Conservation (phyloP, 1,284 basidiomycete genomes). For the Fomes fomentarius region DNA sequence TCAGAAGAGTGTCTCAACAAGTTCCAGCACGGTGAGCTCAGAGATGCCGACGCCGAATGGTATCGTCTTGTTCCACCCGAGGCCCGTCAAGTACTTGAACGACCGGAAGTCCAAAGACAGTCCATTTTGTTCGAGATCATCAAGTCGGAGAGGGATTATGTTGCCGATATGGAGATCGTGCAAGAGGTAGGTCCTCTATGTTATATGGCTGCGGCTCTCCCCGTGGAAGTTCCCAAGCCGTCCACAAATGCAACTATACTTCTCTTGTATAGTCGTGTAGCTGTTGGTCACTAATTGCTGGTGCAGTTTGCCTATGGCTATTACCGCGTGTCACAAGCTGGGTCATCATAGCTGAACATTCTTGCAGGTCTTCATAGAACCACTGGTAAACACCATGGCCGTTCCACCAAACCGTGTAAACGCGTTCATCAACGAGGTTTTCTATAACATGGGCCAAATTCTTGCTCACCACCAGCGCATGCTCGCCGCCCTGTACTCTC, state of each 20-base stretch:
- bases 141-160: conserved; percentile 82
- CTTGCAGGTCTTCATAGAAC: conserved; percentile 71
- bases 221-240: too few relatives aligned
- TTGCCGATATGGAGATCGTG: conserved; percentile 70
- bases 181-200: conserved; percentile 53
- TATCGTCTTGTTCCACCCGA: conserved; percentile 70
- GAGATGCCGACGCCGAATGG: conserved; percentile 75
- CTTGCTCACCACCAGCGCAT: conserved; percentile 65
- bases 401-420: conserved; percentile 53
- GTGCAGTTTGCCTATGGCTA: too few relatives aligned
- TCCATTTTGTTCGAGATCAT: conserved; percentile 83
- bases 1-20: conserved; percentile 65
- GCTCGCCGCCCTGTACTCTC: conserved; percentile 65
- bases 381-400: conserved; percentile 55
- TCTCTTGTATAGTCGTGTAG: too few relatives aligned
- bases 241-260: too few relatives aligned
- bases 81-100: conserved; percentile 68
- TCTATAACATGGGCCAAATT: conserved; percentile 73
- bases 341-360: too few relatives aligned
- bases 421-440: conserved; percentile 72
- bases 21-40: conserved; percentile 66
- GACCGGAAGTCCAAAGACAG: conserved; percentile 77
- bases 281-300: too few relatives aligned
- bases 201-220: too few relatives aligned
- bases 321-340: too few relatives aligned